phyloP scores from a whole-genome alignment of 805 yeast genomes.

The Candida bentonensis region DNA sequence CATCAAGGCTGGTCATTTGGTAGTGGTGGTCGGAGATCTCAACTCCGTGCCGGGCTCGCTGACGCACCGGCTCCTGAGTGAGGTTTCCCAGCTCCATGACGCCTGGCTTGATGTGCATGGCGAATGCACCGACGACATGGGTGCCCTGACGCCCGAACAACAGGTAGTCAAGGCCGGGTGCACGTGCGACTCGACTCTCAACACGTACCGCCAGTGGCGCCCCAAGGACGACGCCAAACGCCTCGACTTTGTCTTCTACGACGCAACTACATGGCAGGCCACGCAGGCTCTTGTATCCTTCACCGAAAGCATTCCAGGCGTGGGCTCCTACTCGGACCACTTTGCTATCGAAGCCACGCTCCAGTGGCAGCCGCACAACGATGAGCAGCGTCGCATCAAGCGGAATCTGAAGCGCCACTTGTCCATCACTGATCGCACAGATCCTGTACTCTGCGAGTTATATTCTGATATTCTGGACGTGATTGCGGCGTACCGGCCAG shows the following conservation, averaged over 20 bases:
- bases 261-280: slow-evolving; percentile 37
- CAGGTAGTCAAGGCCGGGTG: slow-evolving; percentile 68
- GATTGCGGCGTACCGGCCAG: slow-evolving; percentile 35
- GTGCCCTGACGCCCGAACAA: slow-evolving; percentile 34
- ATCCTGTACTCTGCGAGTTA: slow-evolving; percentile 7
- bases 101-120: slow-evolving; percentile 70
- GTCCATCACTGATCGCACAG: slow-evolving; percentile 1
- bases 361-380: slow-evolving; percentile 3
- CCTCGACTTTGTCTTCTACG: slow-evolving; percentile 78
- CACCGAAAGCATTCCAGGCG: slow-evolving; percentile 48
- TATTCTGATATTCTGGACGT: slow-evolving; percentile 37
- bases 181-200: slow-evolving; percentile 78
- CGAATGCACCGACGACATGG: slow-evolving; percentile 26
- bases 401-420: background rate
- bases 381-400: background rate
- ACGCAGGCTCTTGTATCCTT: slow-evolving; percentile 57
- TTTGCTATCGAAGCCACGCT: slow-evolving; percentile 42
- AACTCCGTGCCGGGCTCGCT: slow-evolving; percentile 80
- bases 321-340: slow-evolving; percentile 84
- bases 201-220: slow-evolving; percentile 63
- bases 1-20: slow-evolving; percentile 64
- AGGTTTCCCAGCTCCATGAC: slow-evolving; percentile 56
- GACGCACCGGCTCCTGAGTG: slow-evolving; percentile 60
- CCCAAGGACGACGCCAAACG: slow-evolving; percentile 63
- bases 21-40: slow-evolving; percentile 83